Conservation (phyloP, 108 stramenopile genomes). For the Licmophora abbreviata region DNA sequence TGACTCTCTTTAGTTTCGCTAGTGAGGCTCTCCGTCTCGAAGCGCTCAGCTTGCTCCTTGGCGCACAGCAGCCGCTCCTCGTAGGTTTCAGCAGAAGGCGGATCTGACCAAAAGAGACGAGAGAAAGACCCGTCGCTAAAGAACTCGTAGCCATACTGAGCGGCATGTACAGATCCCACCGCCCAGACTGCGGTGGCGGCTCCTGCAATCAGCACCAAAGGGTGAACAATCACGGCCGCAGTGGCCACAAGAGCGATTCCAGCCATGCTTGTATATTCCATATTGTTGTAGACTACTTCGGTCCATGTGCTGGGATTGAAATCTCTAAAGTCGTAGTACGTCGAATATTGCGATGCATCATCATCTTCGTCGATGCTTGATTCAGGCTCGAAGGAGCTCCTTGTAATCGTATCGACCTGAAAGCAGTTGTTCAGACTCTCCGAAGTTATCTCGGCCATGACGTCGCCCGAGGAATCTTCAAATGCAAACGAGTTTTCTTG, state of each 20-base stretch:
- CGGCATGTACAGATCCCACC: constrained; percentile 12
- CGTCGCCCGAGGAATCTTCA: too few relatives aligned
- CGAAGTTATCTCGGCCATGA: too few relatives aligned
- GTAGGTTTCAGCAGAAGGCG: not conserved
- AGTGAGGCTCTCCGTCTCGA: not conserved
- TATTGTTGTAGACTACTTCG: not conserved
- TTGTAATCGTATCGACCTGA: too few relatives aligned
- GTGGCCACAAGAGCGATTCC: constrained; percentile 9
- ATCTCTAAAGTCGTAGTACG: not conserved
- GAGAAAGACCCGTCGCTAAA: constrained; percentile 1
- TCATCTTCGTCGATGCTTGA: not conserved
- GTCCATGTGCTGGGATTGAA: not conserved
- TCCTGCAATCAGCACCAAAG: constrained; percentile 22
- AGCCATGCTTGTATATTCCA: not conserved
- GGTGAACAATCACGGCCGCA: constrained; percentile 22
- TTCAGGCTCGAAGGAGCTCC: too few relatives aligned
- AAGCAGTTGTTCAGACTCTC: too few relatives aligned
- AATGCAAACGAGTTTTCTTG: too few relatives aligned
- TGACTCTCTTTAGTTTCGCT: not conserved
- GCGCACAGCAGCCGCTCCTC: not conserved
- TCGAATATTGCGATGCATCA: not conserved
- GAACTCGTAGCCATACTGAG: constrained; percentile 15
- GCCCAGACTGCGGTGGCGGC: constrained; percentile 25
- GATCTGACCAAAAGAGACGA: not conserved
- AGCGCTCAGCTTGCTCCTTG: not conserved